Evolutionary conservation across 306 rosid genomes (phyloP).

Genomic region (Acacia melanoxylon): DNA sequence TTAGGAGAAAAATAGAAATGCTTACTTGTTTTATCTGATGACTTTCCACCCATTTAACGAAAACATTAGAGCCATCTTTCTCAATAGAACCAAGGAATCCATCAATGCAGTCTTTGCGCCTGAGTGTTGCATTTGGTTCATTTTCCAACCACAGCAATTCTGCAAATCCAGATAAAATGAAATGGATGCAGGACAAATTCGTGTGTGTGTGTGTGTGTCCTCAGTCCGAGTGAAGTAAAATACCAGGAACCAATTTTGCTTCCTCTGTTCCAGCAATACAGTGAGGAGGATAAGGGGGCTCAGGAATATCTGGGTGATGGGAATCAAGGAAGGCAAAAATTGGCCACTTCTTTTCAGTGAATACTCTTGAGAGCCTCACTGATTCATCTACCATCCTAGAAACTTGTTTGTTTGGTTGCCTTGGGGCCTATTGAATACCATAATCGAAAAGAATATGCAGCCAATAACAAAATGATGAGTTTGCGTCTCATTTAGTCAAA

Average conservation of each 20-base stretch:
- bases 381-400: slow-evolving; percentile 72
- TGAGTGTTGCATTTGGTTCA: slow-evolving; percentile 78
- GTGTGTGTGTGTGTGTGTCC: background rate
- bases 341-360: slow-evolving; percentile 79
- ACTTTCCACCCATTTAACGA: slow-evolving; percentile 78
- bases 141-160: slow-evolving; percentile 82
- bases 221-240: background rate
- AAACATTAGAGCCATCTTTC: slow-evolving; percentile 76
- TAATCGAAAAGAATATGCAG: background rate
- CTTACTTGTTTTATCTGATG: slow-evolving; percentile 76
- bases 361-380: slow-evolving; percentile 53
- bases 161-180: slow-evolving; percentile 33
- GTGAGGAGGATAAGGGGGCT: slow-evolving; percentile 88
- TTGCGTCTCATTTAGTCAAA: background rate
- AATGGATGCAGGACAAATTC: background rate
- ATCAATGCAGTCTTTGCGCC: slow-evolving; percentile 81
- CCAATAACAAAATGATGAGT: background rate
- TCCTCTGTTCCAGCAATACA: slow-evolving; percentile 81
- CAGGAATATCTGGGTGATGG: slow-evolving; percentile 80
- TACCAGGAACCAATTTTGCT: slow-evolving; percentile 79
- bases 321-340: slow-evolving; percentile 73
- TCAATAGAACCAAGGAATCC: slow-evolving; percentile 63
- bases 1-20: slow-evolving; percentile 6
- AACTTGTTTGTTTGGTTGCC: slow-evolving; percentile 51
- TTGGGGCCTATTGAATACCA: slow-evolving; percentile 69